These are phyloP conservation scores for Grosmannia huntii DNA, from an alignment of 2,329 filamentous ascomycete genomes.

Conservation along the genomic window DNA sequence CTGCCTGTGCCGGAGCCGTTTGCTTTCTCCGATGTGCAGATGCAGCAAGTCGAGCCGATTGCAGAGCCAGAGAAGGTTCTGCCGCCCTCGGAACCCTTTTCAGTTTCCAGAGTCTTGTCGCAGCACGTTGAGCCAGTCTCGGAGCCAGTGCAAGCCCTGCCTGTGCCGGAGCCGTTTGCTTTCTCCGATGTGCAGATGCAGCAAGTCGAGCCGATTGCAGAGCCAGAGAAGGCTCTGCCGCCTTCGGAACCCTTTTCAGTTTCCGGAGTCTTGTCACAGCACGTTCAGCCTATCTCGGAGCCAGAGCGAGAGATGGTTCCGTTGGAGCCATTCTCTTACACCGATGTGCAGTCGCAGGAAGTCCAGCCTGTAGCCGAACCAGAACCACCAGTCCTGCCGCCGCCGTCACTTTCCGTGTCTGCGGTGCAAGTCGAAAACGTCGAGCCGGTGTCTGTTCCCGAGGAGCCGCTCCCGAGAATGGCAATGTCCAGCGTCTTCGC, in stretches of 20 bases:
- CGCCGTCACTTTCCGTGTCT: conserved; percentile 21
- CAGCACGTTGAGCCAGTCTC: too few species aligned
- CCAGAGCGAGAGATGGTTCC: not conserved
- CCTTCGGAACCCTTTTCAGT: conserved; percentile 14
- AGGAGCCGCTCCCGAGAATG: conserved; percentile 8
- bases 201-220: not conserved
- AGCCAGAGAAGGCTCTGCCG: not conserved
- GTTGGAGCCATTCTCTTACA: conserved; percentile 17
- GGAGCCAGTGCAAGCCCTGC: not conserved
- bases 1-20: not conserved
- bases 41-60: too few species aligned
- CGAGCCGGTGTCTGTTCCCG: conserved; percentile 15
- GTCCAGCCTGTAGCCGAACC: conserved; percentile 30
- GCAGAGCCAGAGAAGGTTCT: too few species aligned
- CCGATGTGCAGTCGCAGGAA: conserved; percentile 28
- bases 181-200: not conserved
- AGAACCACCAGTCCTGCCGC: conserved; percentile 7
- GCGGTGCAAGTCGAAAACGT: conserved; percentile 21
- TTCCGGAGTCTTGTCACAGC: conserved; percentile 30
- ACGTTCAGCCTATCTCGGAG: conserved; percentile 8
- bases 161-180: not conserved
- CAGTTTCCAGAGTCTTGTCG: too few species aligned
- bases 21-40: not conserved
- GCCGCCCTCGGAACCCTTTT: too few species aligned
- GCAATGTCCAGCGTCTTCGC: conserved; percentile 6